Base-by-base conservation (phyloP, 2,329 filamentous ascomycete species). In the Paecilomyces sp. region DNA sequence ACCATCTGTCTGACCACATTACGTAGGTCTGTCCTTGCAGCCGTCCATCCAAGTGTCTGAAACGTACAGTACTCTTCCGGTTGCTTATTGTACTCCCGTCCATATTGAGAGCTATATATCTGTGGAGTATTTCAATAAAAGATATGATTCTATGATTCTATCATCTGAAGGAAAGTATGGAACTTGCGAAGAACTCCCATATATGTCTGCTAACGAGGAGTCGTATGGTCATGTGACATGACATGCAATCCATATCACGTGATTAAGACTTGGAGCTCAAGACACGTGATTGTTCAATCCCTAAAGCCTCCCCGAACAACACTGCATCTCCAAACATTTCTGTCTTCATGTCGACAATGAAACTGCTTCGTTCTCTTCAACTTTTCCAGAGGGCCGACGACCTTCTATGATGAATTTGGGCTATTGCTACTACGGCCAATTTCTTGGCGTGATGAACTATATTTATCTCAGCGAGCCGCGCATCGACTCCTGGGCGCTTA, bases 401-500 rank as follows among this genome's bases (percentile, higher is more conserved):
- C 3, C n/a, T 47, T 5, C 15, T n/a, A 7, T 47, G 41, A 47
- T 4, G 2, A 47, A 7, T 1, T 47, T 47, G 7, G 2, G n/a
- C 11, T 25, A 8, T 53, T 8, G 31, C 55, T 56, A 18, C 3
- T 47, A 36, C 24, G 33, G 28, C 22, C 28, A 25, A 6, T 15
- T 22, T 30, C 51, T 30, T n/a, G 24, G 24, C 9, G 11, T 15
- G 25, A 25, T 54, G 64, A 62, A 65, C 63, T 66, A 64, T 59
- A 58, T 61, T 61, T 63, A 66, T 66, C 63, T 66, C 63, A 65
- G 64, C 66, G 66, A 72, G 66, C 67, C 69, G 68, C 71, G 73
- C 63, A 66, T 64, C 63, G 64, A 61, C 65, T 59, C 65, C 61
- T 62, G 62, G 71, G 71, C 71, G 71, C 71, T 72, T 72, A 74